Evolutionary conservation across 306 rosid species (phyloP).

Genomic region (Styphnolobium japonicum): DNA sequence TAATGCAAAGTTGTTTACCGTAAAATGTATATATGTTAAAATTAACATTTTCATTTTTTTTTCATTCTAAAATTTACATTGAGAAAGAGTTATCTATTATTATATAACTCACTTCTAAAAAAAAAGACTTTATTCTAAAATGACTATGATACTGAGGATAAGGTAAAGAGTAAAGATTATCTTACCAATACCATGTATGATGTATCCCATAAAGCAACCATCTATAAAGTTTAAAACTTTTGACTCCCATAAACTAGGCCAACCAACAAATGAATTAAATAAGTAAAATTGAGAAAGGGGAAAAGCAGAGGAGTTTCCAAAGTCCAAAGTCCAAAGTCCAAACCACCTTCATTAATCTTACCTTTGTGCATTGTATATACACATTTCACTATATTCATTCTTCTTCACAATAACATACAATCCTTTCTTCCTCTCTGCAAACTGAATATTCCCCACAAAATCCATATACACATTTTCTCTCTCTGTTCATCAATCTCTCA

Average conservation of each 20-base stretch:
- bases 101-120: too few relatives aligned
- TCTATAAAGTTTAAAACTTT: neutral
- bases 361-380: neutral
- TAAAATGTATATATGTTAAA: too few relatives aligned
- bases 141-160: neutral
- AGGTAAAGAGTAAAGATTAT: neutral
- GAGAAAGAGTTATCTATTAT: too few relatives aligned
- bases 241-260: neutral
- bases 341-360: too few relatives aligned
- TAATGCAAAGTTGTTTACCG: too few relatives aligned
- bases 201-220: neutral
- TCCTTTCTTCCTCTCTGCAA: neutral
- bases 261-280: neutral
- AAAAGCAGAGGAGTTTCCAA: neutral
- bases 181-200: neutral
- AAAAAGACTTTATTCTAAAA: neutral
- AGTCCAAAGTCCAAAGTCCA: too few relatives aligned
- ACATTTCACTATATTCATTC: neutral
- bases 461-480: neutral
- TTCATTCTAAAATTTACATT: too few relatives aligned
- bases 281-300: slow-evolving; percentile 13
- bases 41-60: too few relatives aligned
- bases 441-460: slow-evolving; percentile 14
- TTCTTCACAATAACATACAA: neutral
- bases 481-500: neutral